These are phyloP conservation scores for Fusarium sp. DNA, from an alignment of 2,329 filamentous ascomycete genomes.

Conservation along the genomic window DNA sequence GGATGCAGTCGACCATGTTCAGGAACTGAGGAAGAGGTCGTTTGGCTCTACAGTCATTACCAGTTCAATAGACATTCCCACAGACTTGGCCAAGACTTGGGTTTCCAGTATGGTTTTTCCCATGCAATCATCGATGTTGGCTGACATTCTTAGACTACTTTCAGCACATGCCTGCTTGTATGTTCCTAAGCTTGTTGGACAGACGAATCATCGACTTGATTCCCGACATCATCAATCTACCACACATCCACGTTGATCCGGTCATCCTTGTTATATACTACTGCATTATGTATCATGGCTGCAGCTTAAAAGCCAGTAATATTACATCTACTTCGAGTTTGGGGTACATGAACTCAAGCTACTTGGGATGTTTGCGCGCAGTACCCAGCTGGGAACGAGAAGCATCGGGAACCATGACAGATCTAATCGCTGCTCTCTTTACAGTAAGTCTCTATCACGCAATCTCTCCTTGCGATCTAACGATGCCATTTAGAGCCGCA, in stretches of 20 bases:
- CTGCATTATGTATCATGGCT: constrained; percentile 47
- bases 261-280: constrained; percentile 49
- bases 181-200: constrained; percentile 47
- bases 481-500: constrained; percentile 35
- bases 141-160: constrained; percentile 42
- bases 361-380: constrained; percentile 47
- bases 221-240: constrained; percentile 46
- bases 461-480: background rate
- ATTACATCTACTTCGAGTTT: constrained; percentile 15
- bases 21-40: constrained; percentile 40
- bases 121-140: rapidly evolving
- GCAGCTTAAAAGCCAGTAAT: constrained; percentile 40
- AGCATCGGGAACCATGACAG: constrained; percentile 47
- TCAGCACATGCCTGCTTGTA: constrained; percentile 45
- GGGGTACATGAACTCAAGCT: constrained; percentile 42
- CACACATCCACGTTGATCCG: constrained; percentile 48
- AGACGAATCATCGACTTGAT: constrained; percentile 46
- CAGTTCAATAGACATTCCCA: constrained; percentile 41
- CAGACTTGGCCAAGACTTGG: constrained; percentile 46
- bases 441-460: constrained; percentile 29
- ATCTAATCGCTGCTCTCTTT: constrained; percentile 48
- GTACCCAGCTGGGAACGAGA: constrained; percentile 48
- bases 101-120: constrained; percentile 36
- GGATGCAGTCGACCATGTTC: constrained; percentile 47
- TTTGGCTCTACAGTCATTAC: constrained; percentile 41